Evolutionary conservation across 1,139 yeast species (phyloP).

Genomic region (Saccharomyces pastorianus): DNA sequence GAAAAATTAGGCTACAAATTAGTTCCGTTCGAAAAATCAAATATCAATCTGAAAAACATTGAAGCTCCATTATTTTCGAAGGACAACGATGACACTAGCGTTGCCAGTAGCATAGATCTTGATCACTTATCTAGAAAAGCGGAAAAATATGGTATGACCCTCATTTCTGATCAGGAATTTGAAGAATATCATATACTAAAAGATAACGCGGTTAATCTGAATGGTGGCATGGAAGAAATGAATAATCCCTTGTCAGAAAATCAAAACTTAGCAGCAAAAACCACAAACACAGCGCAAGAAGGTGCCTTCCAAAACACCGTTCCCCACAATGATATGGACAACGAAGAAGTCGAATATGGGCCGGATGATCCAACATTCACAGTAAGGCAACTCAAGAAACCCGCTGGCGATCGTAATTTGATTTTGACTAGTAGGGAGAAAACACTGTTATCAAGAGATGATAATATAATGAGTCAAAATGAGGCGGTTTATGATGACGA

Average conservation of each 20-base stretch:
- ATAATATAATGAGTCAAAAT: background rate
- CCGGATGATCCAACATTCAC: slow-evolving; percentile 19
- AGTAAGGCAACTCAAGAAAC: slow-evolving; percentile 15
- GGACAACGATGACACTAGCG: background rate
- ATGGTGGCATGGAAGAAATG: background rate
- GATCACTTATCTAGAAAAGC: background rate
- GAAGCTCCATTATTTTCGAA: background rate
- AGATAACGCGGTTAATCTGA: background rate
- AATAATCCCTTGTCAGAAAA: background rate
- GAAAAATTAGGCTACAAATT: slow-evolving; percentile 21
- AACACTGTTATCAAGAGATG: background rate
- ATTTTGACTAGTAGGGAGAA: slow-evolving; percentile 12
- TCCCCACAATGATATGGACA: background rate
- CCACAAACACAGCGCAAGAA: background rate
- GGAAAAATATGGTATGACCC: slow-evolving; percentile 11
- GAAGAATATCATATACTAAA: background rate
- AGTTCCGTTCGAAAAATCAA: slow-evolving; percentile 11
- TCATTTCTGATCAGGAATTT: slow-evolving; percentile 14
- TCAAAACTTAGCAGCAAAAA: background rate
- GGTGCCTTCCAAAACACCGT: background rate
- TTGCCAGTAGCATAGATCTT: background rate
- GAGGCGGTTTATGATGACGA: background rate
- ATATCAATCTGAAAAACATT: background rate
- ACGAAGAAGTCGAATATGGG: slow-evolving; percentile 11
- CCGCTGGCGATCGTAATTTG: slow-evolving; percentile 13